A percentile compares a stretch with the other conserved stretches of the same genome.
Evolutionary conservation across 1,284 basidiomycete genomes (phyloP).

Genomic region (Cutaneotrichosporon arboriforme): DNA sequence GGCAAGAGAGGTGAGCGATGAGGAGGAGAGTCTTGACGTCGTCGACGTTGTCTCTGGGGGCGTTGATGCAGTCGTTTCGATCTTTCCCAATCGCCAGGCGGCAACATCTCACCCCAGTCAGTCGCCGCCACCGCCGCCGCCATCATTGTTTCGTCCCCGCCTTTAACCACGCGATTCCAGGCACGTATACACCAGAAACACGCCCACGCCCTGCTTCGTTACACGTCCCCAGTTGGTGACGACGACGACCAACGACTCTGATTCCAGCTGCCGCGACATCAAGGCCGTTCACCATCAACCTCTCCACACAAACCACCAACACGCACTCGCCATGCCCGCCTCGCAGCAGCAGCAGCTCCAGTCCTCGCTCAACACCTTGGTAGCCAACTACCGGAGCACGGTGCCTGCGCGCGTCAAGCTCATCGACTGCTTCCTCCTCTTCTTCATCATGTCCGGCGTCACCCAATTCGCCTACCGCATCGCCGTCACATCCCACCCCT

Average conservation of each 20-base stretch:
- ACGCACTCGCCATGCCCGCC: background rate
- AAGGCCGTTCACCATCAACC: background rate
- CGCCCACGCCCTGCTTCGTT: no score
- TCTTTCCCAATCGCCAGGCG: no score
- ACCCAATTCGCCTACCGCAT: slow-evolving; percentile 88
- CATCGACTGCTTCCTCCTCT: slow-evolving; percentile 86
- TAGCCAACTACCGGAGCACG: slow-evolving; percentile 68
- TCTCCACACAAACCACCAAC: background rate
- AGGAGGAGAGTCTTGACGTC: background rate
- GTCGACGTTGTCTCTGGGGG: background rate
- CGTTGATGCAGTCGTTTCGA: no score
- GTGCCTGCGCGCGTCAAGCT: slow-evolving; percentile 84
- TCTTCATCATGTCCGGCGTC: slow-evolving; percentile 86
- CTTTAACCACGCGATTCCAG: no score
- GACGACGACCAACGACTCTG: background rate
- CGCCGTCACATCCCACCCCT: slow-evolving; percentile 86
- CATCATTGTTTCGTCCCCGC: no score
- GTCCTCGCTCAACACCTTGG: slow-evolving; percentile 57
- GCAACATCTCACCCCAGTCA: no score
- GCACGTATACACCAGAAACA: no score
- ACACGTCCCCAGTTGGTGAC: background rate
- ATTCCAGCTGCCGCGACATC: background rate
- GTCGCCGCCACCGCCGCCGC: no score
- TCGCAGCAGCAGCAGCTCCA: slow-evolving; percentile 21
- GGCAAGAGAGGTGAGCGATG: background rate